Evolutionary conservation across 768 basidiomycete species (phyloP).

Genomic region (Xerocomus potaroensis): DNA sequence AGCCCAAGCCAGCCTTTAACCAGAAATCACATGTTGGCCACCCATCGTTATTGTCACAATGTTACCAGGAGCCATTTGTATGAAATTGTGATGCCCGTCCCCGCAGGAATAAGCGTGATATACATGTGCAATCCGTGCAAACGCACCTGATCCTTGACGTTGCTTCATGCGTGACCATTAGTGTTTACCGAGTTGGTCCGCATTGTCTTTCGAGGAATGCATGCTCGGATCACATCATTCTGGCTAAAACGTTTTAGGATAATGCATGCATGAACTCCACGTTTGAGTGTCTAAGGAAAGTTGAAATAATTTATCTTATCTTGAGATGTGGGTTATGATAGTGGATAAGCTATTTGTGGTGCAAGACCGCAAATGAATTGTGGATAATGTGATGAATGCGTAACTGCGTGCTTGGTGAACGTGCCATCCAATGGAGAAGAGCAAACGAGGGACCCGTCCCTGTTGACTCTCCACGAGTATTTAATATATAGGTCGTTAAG

Average conservation of each 20-base stretch:
- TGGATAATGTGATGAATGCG: neutral
- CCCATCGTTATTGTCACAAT: neutral
- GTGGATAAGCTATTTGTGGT: slow-evolving; percentile 21
- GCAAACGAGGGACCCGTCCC: slow-evolving; percentile 10
- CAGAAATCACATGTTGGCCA: too few relatives aligned
- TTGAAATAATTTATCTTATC: slow-evolving; percentile 22
- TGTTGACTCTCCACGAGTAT: neutral
- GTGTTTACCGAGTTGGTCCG: neutral
- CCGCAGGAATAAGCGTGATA: neutral
- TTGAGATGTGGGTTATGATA: slow-evolving; percentile 11
- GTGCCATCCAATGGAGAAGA: neutral
- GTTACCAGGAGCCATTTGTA: neutral
- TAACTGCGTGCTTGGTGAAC: neutral
- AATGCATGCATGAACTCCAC: too few relatives aligned
- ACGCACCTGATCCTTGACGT: neutral
- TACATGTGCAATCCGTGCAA: neutral
- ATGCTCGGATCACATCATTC: neutral
- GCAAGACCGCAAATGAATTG: neutral
- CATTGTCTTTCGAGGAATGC: neutral
- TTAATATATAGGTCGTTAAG: slow-evolving; percentile 11
- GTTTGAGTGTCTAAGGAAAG: too few relatives aligned
- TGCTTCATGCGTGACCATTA: neutral
- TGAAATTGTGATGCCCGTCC: neutral
- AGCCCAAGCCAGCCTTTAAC: too few relatives aligned
- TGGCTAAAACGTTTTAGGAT: too few relatives aligned